Conservation (phyloP, 192 early-diverging fungal species). For the Linnemannia schmuckeri region DNA sequence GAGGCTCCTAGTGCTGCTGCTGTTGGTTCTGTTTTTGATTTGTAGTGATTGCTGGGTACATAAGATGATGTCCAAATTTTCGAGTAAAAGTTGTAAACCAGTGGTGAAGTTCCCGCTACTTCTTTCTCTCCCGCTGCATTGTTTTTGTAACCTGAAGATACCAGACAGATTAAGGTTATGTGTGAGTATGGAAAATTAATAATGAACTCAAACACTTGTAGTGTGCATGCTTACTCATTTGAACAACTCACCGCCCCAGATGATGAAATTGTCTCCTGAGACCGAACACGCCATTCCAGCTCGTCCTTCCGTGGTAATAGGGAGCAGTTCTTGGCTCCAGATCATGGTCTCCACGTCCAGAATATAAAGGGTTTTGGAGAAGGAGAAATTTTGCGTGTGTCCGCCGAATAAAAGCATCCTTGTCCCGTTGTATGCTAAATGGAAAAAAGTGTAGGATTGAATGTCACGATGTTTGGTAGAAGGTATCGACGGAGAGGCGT, state of each 20-base stretch:
- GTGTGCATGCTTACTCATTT: not conserved
- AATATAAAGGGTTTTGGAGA: not conserved
- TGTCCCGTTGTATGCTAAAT: not conserved
- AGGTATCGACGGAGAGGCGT: too few relatives aligned
- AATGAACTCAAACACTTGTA: too few relatives aligned
- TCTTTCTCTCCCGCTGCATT: not conserved
- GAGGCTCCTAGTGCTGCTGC: not conserved
- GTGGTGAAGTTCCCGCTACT: not conserved
- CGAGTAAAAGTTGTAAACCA: not conserved
- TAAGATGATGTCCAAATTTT: not conserved
- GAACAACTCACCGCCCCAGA: not conserved
- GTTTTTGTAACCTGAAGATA: not conserved
- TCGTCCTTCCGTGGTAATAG: not conserved
- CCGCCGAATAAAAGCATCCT: not conserved
- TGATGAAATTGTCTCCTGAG: not conserved
- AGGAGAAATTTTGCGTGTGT: not conserved
- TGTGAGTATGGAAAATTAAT: too few relatives aligned
- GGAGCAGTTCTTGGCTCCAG: not conserved
- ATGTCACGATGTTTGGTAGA: too few relatives aligned
- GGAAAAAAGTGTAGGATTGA: too few relatives aligned
- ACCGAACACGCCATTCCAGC: not conserved
- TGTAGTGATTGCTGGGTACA: not conserved
- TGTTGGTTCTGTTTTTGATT: not conserved
- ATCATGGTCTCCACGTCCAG: not conserved
- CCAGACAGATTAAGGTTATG: too few relatives aligned